A percentile compares a stretch with the other conserved stretches of the same genome.
Conservation (phyloP, 2,329 filamentous ascomycete species). For the Hypoxylon sp. region DNA sequence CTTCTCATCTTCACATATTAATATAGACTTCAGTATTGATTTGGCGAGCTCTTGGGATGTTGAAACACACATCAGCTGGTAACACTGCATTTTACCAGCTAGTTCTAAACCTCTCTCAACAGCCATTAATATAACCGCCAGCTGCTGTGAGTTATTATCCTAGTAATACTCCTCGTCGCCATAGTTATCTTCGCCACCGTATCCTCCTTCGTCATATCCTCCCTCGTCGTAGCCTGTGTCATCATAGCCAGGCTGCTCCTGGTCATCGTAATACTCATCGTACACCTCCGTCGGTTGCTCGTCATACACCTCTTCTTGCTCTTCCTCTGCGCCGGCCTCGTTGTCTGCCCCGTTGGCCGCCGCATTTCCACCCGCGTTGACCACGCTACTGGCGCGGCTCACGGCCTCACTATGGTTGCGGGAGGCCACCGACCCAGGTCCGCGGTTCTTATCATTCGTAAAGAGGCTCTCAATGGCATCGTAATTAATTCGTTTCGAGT, state of each 20-base stretch:
- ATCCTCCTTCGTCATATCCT: conserved; percentile 54
- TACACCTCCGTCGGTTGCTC: conserved; percentile 53
- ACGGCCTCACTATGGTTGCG: conserved; percentile 58
- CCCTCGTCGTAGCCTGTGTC: conserved; percentile 54
- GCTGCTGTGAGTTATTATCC: too few species aligned
- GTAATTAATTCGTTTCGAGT: conserved; percentile 83
- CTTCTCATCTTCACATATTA: background rate
- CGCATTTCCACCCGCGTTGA: background rate
- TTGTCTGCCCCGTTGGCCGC: conserved; percentile 37
- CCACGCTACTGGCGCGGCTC: conserved; percentile 50
- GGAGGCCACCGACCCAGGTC: conserved; percentile 63
- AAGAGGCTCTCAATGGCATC: conserved; percentile 71
- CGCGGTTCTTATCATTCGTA: conserved; percentile 56
- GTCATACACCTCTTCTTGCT: conserved; percentile 53
- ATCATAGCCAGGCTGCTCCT: conserved; percentile 49
- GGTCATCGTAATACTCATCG: conserved; percentile 53
- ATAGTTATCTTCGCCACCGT: conserved; percentile 54
- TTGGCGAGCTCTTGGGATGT: background rate
- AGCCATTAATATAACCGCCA: too few species aligned
- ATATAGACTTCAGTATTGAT: background rate
- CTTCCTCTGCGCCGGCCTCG: conserved; percentile 53
- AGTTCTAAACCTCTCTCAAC: background rate
- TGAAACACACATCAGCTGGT: background rate
- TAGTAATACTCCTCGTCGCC: conserved; percentile 48
- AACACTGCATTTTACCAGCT: background rate